Conservation (phyloP, 805 yeast genomes). For the Candida xiaguanensis region DNA sequence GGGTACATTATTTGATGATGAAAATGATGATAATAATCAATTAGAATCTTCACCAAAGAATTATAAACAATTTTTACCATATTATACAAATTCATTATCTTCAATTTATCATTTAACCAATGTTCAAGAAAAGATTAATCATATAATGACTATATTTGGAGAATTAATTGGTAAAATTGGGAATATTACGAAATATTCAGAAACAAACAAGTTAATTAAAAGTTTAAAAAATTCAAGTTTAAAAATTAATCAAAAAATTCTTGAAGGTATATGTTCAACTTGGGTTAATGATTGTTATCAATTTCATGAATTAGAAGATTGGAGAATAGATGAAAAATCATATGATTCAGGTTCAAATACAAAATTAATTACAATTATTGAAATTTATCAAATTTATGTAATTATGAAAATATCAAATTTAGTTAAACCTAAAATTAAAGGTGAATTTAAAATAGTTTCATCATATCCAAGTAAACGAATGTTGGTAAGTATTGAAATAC, state of each 20-base stretch:
- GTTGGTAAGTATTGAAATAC: conserved; percentile 41
- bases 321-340: conserved; percentile 26
- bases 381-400: conserved; percentile 33
- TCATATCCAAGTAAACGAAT: conserved; percentile 38
- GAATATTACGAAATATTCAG: conserved; percentile 25
- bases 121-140: conserved; percentile 24
- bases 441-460: conserved; percentile 28
- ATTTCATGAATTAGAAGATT: conserved; percentile 39
- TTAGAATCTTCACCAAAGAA: conserved; percentile 34
- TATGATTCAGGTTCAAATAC: conserved; percentile 24
- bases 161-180: conserved; percentile 29
- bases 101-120: conserved; percentile 32
- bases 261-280: conserved; percentile 40
- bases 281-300: conserved; percentile 46
- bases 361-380: conserved; percentile 31
- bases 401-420: conserved; percentile 26
- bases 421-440: conserved; percentile 14
- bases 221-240: conserved; percentile 28
- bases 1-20: conserved; percentile 26
- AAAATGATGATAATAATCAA: conserved; percentile 23
- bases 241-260: conserved; percentile 32
- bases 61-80: conserved; percentile 35
- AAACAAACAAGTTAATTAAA: conserved; percentile 36
- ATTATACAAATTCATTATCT: conserved; percentile 39
- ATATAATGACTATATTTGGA: conserved; percentile 30